Evolutionary conservation across 169 alveolate species (phyloP).

Genomic region (Miamiensis avidus): DNA sequence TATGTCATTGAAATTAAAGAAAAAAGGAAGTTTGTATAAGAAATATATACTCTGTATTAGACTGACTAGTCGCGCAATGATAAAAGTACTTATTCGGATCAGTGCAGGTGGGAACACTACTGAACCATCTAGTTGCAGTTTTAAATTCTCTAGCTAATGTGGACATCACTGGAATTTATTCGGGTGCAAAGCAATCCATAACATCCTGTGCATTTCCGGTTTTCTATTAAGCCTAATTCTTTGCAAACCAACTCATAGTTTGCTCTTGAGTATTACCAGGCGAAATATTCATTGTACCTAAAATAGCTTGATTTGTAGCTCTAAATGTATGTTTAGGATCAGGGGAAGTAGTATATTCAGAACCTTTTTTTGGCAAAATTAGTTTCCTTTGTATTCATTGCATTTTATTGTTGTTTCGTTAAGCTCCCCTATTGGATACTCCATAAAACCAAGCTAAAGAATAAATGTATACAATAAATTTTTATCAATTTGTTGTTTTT

Average conservation of each 20-base stretch:
- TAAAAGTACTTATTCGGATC: conserved; percentile 1
- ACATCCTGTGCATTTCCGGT: not conserved
- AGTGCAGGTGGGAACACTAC: conserved; percentile 8
- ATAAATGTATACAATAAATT: no score
- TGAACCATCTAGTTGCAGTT: not conserved
- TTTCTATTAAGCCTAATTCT: not conserved
- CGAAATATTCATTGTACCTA: not conserved
- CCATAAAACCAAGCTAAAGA: not conserved
- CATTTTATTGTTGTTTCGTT: not conserved
- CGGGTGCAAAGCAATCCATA: not conserved
- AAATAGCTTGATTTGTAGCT: not conserved
- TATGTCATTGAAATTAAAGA: no score
- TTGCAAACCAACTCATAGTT: not conserved
- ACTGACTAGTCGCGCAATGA: conserved; percentile 13
- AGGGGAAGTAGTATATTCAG: not conserved
- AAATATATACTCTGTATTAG: no score
- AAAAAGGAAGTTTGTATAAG: no score
- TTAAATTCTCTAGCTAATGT: conserved; percentile 4
- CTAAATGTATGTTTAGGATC: not conserved
- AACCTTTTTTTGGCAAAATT: not conserved
- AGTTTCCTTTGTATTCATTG: not conserved
- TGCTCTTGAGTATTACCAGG: not conserved
- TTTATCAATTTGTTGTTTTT: no score
- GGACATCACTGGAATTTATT: not conserved
- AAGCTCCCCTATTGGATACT: not conserved